Evolutionary conservation across 176 grass and related monocot species (phyloP).

Genomic region (Microstegium vimineum): DNA sequence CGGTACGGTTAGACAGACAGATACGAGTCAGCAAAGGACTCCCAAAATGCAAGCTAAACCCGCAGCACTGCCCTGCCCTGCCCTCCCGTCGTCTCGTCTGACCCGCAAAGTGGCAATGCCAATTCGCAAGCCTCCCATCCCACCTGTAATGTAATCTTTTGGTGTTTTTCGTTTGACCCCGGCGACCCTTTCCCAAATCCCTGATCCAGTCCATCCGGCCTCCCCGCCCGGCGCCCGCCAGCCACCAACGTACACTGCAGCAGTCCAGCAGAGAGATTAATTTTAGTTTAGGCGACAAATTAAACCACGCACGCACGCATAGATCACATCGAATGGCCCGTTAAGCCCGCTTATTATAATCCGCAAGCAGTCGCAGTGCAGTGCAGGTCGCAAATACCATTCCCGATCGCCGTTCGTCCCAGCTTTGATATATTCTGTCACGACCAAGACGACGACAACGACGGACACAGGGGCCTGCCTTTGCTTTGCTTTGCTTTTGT

Average conservation of each 20-base stretch:
- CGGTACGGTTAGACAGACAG: neutral
- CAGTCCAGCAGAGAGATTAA: neutral
- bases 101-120: too few relatives aligned
- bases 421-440: conserved; percentile 8
- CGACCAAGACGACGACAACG: conserved; percentile 28
- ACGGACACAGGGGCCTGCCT: neutral
- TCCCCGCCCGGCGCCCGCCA: neutral
- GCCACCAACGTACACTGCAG: neutral
- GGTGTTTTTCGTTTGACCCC: neutral
- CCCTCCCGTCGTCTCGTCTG: too few relatives aligned
- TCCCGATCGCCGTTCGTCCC: too few relatives aligned
- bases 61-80: too few relatives aligned
- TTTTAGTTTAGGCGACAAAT: neutral
- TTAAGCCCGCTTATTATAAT: too few relatives aligned
- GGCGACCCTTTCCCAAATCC: neutral
- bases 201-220: neutral
- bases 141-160: neutral
- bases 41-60: conserved; percentile 3
- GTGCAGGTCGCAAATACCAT: too few relatives aligned
- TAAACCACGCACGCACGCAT: neutral
- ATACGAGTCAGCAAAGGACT: too few relatives aligned
- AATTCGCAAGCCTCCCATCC: too few relatives aligned
- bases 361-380: too few relatives aligned
- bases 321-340: neutral
- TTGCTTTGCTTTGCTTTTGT: too few relatives aligned